Evolutionary conservation across 2,329 filamentous ascomycete species (phyloP).

Genomic region (Penicillium sp.): DNA sequence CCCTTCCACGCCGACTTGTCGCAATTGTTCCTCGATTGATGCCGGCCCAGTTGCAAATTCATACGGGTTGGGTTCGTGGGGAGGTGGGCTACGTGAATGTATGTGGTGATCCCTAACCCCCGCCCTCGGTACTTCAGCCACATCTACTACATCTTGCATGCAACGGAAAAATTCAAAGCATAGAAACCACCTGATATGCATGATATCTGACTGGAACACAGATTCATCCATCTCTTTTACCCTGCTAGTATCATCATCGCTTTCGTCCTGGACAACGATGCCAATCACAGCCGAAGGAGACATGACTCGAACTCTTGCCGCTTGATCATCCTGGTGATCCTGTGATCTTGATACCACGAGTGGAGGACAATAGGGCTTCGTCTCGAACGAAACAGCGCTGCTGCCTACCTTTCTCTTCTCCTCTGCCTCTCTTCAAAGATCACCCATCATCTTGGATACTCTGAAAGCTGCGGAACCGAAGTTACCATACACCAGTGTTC

Average conservation of each 20-base stretch:
- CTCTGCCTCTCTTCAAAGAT: not conserved
- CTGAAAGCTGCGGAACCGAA: not conserved
- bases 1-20: conserved; percentile 14
- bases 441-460: not conserved
- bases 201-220: not conserved
- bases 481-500: not conserved
- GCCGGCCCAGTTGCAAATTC: conserved; percentile 19
- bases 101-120: conserved; percentile 14
- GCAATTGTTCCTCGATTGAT: conserved; percentile 21
- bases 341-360: conserved; percentile 4
- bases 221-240: not conserved
- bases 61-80: conserved; percentile 11
- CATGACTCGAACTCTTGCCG: conserved; percentile 4
- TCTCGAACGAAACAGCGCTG: not conserved
- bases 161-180: conserved; percentile 6
- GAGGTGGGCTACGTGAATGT: conserved; percentile 21
- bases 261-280: conserved; percentile 3
- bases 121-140: conserved; percentile 6
- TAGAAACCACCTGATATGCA: conserved; percentile 2
- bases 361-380: conserved; percentile 3
- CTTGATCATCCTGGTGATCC: conserved; percentile 3
- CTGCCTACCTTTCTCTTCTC: not conserved
- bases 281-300: not conserved
- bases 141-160: conserved; percentile 20
- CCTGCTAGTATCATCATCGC: not conserved